Percentiles rank a stretch among this genome's conserved stretches.
phyloP scores from a whole-genome alignment of 2,329 filamentous ascomycete genomes.

The Epichloe sp. region DNA sequence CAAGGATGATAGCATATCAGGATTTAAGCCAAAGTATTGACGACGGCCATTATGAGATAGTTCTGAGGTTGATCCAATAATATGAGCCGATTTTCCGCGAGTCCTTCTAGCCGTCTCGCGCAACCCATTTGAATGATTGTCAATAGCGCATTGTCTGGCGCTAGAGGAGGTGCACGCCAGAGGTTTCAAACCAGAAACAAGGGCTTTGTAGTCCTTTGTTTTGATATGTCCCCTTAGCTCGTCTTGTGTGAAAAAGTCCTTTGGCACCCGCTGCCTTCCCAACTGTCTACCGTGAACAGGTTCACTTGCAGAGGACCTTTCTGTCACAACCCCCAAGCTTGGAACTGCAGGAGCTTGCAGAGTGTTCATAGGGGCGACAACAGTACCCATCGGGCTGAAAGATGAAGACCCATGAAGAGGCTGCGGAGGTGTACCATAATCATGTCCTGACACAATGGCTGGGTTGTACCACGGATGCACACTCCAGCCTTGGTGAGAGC shows the following conservation, averaged over 20 bases:
- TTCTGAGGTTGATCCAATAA: not conserved
- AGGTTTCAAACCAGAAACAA: conserved; percentile 1
- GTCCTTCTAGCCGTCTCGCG: not conserved
- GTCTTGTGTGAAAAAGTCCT: not conserved
- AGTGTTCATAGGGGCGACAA: not conserved
- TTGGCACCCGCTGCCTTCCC: not conserved
- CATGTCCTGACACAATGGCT: conserved; percentile 1
- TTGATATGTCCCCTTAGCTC: not conserved
- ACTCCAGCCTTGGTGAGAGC: conserved; percentile 2
- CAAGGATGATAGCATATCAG: not conserved
- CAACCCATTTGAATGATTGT: not conserved
- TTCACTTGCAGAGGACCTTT: not conserved
- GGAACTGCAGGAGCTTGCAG: not conserved
- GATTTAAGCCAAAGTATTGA: not conserved
- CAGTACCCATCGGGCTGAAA: not conserved
- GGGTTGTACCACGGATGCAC: conserved; percentile 4
- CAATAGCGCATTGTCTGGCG: not conserved
- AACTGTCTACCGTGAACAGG: not conserved
- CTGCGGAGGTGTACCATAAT: conserved; percentile 4
- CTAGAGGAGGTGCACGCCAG: not conserved
- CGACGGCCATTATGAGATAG: not conserved
- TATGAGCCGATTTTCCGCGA: not conserved
- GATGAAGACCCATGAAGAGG: not conserved
- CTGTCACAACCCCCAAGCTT: not conserved
- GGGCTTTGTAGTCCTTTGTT: not conserved